phyloP scores from a whole-genome alignment of 2,329 filamentous ascomycete genomes.

The Diaporthe ilicicola region DNA sequence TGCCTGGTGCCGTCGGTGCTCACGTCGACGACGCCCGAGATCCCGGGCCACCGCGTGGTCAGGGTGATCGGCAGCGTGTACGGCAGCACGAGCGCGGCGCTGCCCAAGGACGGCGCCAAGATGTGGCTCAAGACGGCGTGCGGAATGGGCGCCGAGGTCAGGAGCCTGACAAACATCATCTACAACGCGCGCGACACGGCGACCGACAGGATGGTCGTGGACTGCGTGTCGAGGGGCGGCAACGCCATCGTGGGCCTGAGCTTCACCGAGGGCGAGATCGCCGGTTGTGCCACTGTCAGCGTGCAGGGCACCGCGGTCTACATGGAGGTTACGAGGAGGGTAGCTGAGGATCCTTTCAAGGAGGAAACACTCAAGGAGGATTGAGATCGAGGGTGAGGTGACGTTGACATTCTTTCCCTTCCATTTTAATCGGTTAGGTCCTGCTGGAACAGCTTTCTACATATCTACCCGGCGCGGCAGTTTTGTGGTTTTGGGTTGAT shows the following conservation, averaged over 20 bases:
- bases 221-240: constrained; percentile 65
- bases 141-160: constrained; percentile 66
- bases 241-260: constrained; percentile 68
- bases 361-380: not conserved
- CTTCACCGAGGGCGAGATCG: constrained; percentile 65
- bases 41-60: constrained; percentile 64
- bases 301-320: constrained; percentile 26
- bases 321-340: constrained; percentile 11
- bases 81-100: constrained; percentile 42
- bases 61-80: constrained; percentile 63
- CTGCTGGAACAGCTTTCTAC: not conserved
- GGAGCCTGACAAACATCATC: constrained; percentile 66
- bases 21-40: constrained; percentile 16
- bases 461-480: not conserved
- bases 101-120: constrained; percentile 28
- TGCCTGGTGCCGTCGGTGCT: constrained; percentile 14
- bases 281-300: constrained; percentile 17
- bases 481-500: not conserved
- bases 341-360: constrained; percentile 10
- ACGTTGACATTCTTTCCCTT: not conserved
- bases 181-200: constrained; percentile 67
- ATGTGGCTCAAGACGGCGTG: constrained; percentile 22
- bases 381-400: not conserved
- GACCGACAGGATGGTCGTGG: constrained; percentile 62
- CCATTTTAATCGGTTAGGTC: too few species aligned